Percentiles rank a stretch among this genome's conserved stretches.
Conservation (phyloP, 768 basidiomycete genomes). For the Boletus tomentosulus region DNA sequence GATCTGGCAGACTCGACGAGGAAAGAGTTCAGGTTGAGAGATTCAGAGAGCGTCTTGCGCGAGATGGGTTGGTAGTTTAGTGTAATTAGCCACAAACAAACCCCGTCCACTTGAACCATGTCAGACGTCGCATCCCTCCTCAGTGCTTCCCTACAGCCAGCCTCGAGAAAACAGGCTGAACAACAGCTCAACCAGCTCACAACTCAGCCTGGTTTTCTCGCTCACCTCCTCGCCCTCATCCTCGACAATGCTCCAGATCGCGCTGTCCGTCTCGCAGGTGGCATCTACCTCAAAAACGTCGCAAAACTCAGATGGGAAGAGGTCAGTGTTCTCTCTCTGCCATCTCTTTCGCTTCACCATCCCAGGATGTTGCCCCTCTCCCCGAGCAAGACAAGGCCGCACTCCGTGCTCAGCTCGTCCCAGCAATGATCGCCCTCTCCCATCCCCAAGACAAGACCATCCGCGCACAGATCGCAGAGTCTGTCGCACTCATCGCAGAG, state of each 20-base stretch:
- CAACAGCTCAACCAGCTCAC: conserved; percentile 65
- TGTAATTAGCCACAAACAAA: conserved; percentile 12
- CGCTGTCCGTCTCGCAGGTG: conserved; percentile 74
- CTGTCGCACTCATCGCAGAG: conserved; percentile 86
- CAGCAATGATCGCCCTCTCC: conserved; percentile 87
- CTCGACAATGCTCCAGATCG: conserved; percentile 62
- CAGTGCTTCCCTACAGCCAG: conserved; percentile 64
- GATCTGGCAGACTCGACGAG: neutral
- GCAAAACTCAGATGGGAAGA: conserved; percentile 87
- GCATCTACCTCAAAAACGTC: conserved; percentile 90
- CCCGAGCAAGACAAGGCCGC: conserved; percentile 65
- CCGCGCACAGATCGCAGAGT: conserved; percentile 87
- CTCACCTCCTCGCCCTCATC: conserved; percentile 73
- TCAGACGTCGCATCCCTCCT: conserved; percentile 67
- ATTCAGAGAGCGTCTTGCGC: conserved; percentile 19
- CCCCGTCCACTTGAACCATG: too few relatives aligned
- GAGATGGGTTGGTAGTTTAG: conserved; percentile 22
- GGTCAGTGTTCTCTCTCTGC: conserved; percentile 40
- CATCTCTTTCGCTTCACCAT: neutral
- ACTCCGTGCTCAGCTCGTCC: conserved; percentile 75
- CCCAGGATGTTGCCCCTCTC: conserved; percentile 69
- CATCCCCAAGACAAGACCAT: conserved; percentile 65
- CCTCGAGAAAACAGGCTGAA: conserved; percentile 77
- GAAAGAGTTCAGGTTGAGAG: conserved; percentile 13
- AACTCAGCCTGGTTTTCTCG: conserved; percentile 71